Evolutionary conservation across 1,284 basidiomycete species (phyloP), one percentile per base, ranked within the genome.

Genomic region (Microbotryomycetes sp.): DNA sequence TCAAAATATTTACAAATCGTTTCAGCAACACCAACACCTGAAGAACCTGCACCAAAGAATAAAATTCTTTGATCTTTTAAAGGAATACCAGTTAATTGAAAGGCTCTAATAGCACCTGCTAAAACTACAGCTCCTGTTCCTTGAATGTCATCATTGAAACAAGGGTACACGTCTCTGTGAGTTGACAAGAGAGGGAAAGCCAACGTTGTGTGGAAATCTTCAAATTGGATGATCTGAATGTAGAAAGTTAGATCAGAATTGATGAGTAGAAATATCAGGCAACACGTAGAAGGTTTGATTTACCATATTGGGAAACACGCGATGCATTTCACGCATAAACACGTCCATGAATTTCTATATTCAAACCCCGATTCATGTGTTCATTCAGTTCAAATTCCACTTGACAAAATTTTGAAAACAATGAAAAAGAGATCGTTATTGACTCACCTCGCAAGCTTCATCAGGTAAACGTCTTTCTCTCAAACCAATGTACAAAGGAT

Each of bases 101-200:
- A 90, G 28, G 92, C 92, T 70, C 90, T 90, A 71, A 92, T 77
- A 79, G 96, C 89, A 14, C 92, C 92, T 46, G 86, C 88, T 49
- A 97, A 84, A 51, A 96, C 88, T 68, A 97, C 92, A 36, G 88
- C 88, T 28, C 90, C 91, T 1, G 91, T 93, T 49, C 90, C 89
- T 72, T 85, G 83, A 58, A 71, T 70, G 74, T 92, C 90, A 71
- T 94, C 91, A 76, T 97, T 96, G 81, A 93, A 93, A 54, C 89
- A 80, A 30, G 86, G 83, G 76, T 89, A 88, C 60, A 83, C 80
- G 65, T 84, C 74, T 60, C 87, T 83, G 78, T 87, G 91, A 53
- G 83, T 79, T 29, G 85, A 81, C 45, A 93, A 83, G 76, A 89
- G 92, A 59, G 81, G 78, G 78, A 92, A 93, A 0, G 90, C 90